Conservation (phyloP, 495 filamentous ascomycete genomes). For the Hypoxylon fragiforme region DNA sequence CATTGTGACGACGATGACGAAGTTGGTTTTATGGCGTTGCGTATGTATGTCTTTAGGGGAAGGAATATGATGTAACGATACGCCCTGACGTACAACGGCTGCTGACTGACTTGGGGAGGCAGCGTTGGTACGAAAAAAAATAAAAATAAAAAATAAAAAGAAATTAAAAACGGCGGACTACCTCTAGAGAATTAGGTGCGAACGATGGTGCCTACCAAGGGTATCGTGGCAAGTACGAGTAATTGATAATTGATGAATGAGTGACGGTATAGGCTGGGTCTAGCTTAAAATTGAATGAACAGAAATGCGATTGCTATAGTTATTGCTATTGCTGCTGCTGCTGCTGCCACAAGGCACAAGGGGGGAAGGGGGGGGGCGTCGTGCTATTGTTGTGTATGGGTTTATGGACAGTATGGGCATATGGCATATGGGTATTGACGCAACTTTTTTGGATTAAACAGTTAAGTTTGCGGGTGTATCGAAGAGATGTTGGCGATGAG, state of each 20-base stretch:
- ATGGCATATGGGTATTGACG: constrained; percentile 23
- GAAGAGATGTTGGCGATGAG: constrained; percentile 42
- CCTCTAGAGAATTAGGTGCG: constrained; percentile 31
- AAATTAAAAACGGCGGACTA: constrained; percentile 36
- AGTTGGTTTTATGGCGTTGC: constrained; percentile 35
- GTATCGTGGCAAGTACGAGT: constrained; percentile 32
- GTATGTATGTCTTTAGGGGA: constrained; percentile 25
- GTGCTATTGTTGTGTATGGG: background rate
- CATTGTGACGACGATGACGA: constrained; percentile 44
- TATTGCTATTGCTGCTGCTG: background rate
- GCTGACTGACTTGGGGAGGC: constrained; percentile 35
- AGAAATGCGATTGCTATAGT: background rate
- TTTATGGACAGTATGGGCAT: constrained; percentile 17
- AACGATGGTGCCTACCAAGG: constrained; percentile 20
- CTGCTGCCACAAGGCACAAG: constrained; percentile 2
- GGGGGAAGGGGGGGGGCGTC: background rate
- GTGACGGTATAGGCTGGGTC: constrained; percentile 27
- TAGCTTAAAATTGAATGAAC: background rate
- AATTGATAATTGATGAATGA: constrained; percentile 36
- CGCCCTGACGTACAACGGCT: constrained; percentile 34
- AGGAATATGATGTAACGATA: constrained; percentile 43
- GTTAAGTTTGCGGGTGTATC: constrained; percentile 31
- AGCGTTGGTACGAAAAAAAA: constrained; percentile 33
- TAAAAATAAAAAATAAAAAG: constrained; percentile 16
- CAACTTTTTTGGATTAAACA: constrained; percentile 24